Base-by-base conservation (phyloP, 768 basidiomycete species). In the Hygrophoropsis aurantiaca region DNA sequence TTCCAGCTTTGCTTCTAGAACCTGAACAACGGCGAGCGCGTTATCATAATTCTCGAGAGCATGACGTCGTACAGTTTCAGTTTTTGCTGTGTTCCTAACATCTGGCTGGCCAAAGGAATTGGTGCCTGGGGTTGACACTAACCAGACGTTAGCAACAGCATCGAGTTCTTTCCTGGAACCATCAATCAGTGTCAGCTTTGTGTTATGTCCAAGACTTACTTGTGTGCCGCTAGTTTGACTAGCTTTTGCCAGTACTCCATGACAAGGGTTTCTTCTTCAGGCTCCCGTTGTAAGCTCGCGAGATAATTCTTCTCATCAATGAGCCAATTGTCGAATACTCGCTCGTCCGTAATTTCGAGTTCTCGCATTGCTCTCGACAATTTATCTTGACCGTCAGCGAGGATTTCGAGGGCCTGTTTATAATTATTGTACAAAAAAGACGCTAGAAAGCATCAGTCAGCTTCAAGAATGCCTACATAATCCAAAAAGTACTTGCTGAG, bases 401-500 rank as follows among this genome's bases (percentile, higher is more conserved):
- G 26, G 15, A 61, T 57, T 2, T 56, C 48, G 11, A 64, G 49
- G 4, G 59, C 64, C 25, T 65, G 60, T 27, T 42, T 52, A 16
- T 65, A 67, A 51, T 66, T 62, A 25, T 60, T 51, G 24, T 40
- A 32, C 11, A 41, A 19, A 36, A 61, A 58, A 32, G 30, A 46
- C 9, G 38, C 44, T 50, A 18, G 24, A n/a, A n/a, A n/a, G 27
- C 27, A 13, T 30, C 27, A 30, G 13, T 30, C 27, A 30, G 27
- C 13, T 6, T 6, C 13, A 30, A 30, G 27, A 30, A 13, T n/a
- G n/a, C n/a, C n/a, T n/a, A n/a, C n/a, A n/a, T n/a, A n/a, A n/a
- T n/a, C n/a, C n/a, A n/a, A n/a, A 30, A 30, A 30, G 27, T 13
- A 21, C 18, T 19, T 16, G 42, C 40, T 33, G 16, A 49, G 32